Evolutionary conservation across 2,329 filamentous ascomycete genomes (phyloP), one percentile per base, ranked within the genome.

Genomic region (Eutypa lata): DNA sequence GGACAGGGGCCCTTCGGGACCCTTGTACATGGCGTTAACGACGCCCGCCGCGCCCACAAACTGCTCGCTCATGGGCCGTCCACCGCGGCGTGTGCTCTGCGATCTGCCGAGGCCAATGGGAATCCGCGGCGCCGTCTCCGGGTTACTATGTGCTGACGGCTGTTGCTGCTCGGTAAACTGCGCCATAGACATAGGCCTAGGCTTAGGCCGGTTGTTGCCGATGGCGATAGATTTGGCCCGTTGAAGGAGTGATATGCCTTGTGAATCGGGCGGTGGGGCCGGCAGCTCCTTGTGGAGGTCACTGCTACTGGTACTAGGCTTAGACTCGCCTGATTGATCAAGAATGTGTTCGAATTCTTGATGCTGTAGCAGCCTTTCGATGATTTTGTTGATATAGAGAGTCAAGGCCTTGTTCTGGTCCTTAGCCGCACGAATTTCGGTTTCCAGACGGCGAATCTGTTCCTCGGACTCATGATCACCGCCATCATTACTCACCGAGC

Each of bases 351-450:
- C 93, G 61, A 96, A 97, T 61, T 96, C 92, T 65, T 96, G 89
- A 72, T 97, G 90, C 68, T 96, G 89, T 57, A 99, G 81, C 44
- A 99, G 83, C 52, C 94, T 89, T 70, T 94, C 94, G 69, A 99
- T 96, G 70, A 99, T 97, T 76, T 94, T 96, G 82, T 97, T 96
- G 77, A 99, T 97, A 76, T 99, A 99, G 59, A 97, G 79, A 22
- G 91, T 96, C 62, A 99, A 79, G 28, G 94, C 94, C 77, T 97
- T 97, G 78, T 99, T 97, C 76, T 96, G 88, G 69, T 96, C 93
- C 74, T 90, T 93, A 62, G 90, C 77, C 8, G 83, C 80, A 71
- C 89, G 91, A 61, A 94, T 72, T 64, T 97, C 93, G 11, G 79
- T 73, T 68, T 97, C 92, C 13, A 94, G 77, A 49, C 84, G 84